These are phyloP conservation scores for Ceratobasidium sp. DNA, from an alignment of 1,284 basidiomycete species.

Conservation along the genomic window DNA sequence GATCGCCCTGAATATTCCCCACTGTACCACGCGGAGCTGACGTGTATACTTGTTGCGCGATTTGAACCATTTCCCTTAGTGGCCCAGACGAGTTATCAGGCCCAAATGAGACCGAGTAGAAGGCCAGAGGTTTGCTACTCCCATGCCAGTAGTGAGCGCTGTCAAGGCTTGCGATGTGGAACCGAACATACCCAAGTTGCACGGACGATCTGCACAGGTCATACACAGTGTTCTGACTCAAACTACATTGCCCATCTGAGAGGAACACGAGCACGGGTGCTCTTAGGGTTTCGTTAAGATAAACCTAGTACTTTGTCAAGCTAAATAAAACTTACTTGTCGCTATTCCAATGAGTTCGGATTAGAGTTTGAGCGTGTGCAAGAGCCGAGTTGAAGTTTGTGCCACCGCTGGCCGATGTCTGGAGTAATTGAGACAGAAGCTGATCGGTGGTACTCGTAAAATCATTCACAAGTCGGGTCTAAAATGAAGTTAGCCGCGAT, in stretches of 20 bases:
- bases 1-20: conserved; percentile 51
- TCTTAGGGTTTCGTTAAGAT: conserved; percentile 52
- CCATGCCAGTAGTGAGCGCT: neutral
- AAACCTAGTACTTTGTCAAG: too few relatives aligned
- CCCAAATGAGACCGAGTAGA: conserved; percentile 66
- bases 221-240: conserved; percentile 55
- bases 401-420: conserved; percentile 50
- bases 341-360: conserved; percentile 60
- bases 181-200: conserved; percentile 22
- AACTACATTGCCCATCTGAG: conserved; percentile 61
- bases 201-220: conserved; percentile 57
- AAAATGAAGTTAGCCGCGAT: conserved; percentile 39
- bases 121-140: conserved; percentile 57
- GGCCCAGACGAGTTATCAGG: conserved; percentile 46
- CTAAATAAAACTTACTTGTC: conserved; percentile 62
- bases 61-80: conserved; percentile 60
- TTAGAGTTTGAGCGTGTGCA: conserved; percentile 50
- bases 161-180: conserved; percentile 1
- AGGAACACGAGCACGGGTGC: conserved; percentile 64
- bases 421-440: conserved; percentile 55
- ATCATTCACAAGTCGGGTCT: conserved; percentile 52
- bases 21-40: conserved; percentile 57
- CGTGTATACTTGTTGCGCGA: conserved; percentile 60
- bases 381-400: conserved; percentile 60
- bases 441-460: conserved; percentile 58